These are phyloP conservation scores for Ogataea corticis DNA, from an alignment of 805 yeast species.

Conservation along the genomic window DNA sequence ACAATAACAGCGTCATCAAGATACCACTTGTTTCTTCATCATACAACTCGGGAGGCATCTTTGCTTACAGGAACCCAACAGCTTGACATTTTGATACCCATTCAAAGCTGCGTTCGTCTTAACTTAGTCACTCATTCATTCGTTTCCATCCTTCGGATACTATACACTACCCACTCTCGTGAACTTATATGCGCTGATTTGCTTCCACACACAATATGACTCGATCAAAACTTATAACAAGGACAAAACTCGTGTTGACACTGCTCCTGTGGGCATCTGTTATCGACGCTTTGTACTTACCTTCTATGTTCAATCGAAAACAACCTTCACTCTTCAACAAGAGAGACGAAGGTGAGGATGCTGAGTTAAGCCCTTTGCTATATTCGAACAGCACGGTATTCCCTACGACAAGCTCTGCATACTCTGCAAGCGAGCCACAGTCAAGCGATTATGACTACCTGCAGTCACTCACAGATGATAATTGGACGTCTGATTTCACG, in stretches of 20 bases:
- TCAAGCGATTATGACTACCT: neutral
- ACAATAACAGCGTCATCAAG: neutral
- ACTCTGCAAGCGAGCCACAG: neutral
- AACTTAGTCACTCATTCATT: constrained; percentile 1
- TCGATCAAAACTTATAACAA: neutral
- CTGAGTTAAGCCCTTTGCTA: neutral
- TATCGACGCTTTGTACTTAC: constrained; percentile 9
- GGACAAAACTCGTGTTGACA: neutral
- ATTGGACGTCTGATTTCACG: too few relatives aligned
- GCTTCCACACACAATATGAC: neutral
- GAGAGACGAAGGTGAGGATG: constrained; percentile 5
- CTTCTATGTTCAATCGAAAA: constrained; percentile 8
- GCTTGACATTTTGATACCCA: constrained; percentile 3
- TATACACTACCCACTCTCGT: neutral
- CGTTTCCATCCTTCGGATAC: neutral
- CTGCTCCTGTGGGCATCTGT: constrained; percentile 2
- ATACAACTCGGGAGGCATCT: neutral
- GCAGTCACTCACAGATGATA: neutral
- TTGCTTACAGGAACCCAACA: constrained; percentile 2
- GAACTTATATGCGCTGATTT: neutral
- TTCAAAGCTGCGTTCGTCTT: constrained; percentile 2
- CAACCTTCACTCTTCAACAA: constrained; percentile 12
- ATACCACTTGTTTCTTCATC: neutral
- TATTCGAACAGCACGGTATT: neutral
- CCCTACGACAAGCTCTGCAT: neutral